Conservation (phyloP, 176 grass and related monocot genomes). For the Zoysia pacifica region DNA sequence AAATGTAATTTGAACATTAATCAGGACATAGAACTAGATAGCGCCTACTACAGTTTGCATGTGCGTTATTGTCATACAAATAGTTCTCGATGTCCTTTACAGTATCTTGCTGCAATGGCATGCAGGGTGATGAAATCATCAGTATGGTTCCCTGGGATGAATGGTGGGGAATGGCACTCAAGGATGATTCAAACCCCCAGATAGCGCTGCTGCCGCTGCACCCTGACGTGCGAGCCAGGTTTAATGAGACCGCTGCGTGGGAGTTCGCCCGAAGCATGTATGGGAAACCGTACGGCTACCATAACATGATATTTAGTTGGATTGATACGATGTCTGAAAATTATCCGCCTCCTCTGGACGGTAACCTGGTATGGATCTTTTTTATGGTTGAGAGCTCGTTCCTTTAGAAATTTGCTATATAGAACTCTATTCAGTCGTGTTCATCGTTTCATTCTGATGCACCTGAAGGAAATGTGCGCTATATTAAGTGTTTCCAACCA, state of each 20-base stretch:
- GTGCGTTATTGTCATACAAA: too few relatives aligned
- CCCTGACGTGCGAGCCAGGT: slow-evolving; percentile 67
- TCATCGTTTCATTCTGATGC: too few relatives aligned
- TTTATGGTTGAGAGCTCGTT: background rate
- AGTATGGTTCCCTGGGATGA: slow-evolving; percentile 91
- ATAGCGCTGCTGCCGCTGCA: slow-evolving; percentile 84
- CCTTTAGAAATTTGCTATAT: too few relatives aligned
- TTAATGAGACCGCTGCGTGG: slow-evolving; percentile 91
- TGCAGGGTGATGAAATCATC: slow-evolving; percentile 91
- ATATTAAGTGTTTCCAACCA: too few relatives aligned
- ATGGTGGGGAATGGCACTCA: slow-evolving; percentile 92
- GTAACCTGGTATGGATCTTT: slow-evolving; percentile 74
- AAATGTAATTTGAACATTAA: too few relatives aligned
- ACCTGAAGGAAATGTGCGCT: too few relatives aligned
- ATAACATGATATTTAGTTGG: slow-evolving; percentile 99
- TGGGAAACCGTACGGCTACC: slow-evolving; percentile 95
- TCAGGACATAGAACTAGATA: too few relatives aligned
- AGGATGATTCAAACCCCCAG: slow-evolving; percentile 91
- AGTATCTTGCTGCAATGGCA: background rate
- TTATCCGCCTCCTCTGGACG: slow-evolving; percentile 92
- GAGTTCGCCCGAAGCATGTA: slow-evolving; percentile 79
- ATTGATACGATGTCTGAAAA: slow-evolving; percentile 87
- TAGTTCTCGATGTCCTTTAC: too few relatives aligned
- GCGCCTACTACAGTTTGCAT: too few relatives aligned
- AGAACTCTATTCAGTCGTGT: too few relatives aligned